Conservation (phyloP, 306 rosid genomes). For the Corylus avellana region DNA sequence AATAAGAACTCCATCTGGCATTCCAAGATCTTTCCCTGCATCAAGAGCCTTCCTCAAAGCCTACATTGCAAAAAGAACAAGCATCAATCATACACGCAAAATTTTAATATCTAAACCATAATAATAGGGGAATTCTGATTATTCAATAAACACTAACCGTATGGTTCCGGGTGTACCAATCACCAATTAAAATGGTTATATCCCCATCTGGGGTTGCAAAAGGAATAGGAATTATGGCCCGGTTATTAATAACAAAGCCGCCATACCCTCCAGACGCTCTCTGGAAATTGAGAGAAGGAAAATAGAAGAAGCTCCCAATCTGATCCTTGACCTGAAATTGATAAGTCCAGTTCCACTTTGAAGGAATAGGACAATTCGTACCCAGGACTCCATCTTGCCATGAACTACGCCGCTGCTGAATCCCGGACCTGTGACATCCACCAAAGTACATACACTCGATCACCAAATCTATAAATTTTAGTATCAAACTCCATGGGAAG, state of each 20-base stretch:
- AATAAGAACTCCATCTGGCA: constrained; percentile 94
- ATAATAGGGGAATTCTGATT: constrained; percentile 1
- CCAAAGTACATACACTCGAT: constrained; percentile 21
- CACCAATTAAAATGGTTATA: constrained; percentile 69
- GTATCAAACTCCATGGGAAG: constrained; percentile 13
- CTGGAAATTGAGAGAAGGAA: constrained; percentile 85
- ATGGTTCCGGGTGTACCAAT: constrained; percentile 88
- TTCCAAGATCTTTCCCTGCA: constrained; percentile 89
- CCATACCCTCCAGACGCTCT: constrained; percentile 97
- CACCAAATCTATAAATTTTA: background rate
- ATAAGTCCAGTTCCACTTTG: constrained; percentile 99
- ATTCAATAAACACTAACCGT: constrained; percentile 61
- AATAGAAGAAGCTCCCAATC: constrained; percentile 93
- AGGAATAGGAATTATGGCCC: constrained; percentile 71
- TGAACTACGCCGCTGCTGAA: constrained; percentile 84
- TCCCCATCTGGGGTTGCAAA: constrained; percentile 82
- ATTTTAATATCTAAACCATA: constrained; percentile 3
- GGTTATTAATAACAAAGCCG: constrained; percentile 67
- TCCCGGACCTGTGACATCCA: constrained; percentile 70
- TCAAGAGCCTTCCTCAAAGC: constrained; percentile 80
- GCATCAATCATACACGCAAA: constrained; percentile 24
- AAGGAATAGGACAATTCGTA: constrained; percentile 91
- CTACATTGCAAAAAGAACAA: constrained; percentile 47
- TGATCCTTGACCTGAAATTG: constrained; percentile 96
- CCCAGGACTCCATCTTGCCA: constrained; percentile 98